Percentiles rank a stretch among this genome's conserved stretches.
These are phyloP conservation scores for Holtermannia corniformis DNA, from an alignment of 768 basidiomycete species.

Conservation along the genomic window DNA sequence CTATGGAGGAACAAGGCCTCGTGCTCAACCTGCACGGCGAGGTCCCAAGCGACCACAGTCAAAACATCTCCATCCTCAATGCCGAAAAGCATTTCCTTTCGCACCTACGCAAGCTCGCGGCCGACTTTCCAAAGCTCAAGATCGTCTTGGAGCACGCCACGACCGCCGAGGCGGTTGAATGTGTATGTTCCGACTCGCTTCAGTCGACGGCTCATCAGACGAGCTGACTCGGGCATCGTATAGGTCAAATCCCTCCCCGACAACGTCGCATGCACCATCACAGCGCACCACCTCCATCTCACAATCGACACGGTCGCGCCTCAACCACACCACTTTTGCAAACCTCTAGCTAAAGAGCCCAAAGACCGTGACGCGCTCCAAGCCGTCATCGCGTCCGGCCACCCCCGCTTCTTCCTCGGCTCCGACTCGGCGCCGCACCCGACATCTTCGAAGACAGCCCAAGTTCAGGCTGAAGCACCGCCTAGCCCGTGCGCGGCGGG, in stretches of 20 bases:
- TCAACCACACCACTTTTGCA: constrained; percentile 92
- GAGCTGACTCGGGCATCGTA: constrained; percentile 9
- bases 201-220: too few species aligned
- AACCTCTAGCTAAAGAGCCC: constrained; percentile 94
- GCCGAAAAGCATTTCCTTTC: constrained; percentile 83
- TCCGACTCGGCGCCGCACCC: constrained; percentile 95
- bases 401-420: constrained; percentile 92
- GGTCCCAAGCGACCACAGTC: constrained; percentile 67
- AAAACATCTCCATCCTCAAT: constrained; percentile 89
- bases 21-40: constrained; percentile 96
- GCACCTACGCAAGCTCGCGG: constrained; percentile 71
- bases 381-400: constrained; percentile 63
- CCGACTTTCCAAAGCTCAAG: constrained; percentile 72
- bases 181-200: constrained; percentile 50
- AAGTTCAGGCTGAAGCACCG: constrained; percentile 11
- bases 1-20: constrained; percentile 87
- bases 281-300: constrained; percentile 86
- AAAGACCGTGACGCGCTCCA: constrained; percentile 76
- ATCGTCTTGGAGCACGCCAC: constrained; percentile 98
- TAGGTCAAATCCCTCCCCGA: constrained; percentile 46
- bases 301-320: constrained; percentile 97
- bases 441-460: constrained; percentile 37
- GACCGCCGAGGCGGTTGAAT: constrained; percentile 78
- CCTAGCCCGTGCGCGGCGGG: constrained; percentile 89
- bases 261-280: constrained; percentile 94